Base-by-base conservation (phyloP, 495 filamentous ascomycete species). In the Xylaria castorea region DNA sequence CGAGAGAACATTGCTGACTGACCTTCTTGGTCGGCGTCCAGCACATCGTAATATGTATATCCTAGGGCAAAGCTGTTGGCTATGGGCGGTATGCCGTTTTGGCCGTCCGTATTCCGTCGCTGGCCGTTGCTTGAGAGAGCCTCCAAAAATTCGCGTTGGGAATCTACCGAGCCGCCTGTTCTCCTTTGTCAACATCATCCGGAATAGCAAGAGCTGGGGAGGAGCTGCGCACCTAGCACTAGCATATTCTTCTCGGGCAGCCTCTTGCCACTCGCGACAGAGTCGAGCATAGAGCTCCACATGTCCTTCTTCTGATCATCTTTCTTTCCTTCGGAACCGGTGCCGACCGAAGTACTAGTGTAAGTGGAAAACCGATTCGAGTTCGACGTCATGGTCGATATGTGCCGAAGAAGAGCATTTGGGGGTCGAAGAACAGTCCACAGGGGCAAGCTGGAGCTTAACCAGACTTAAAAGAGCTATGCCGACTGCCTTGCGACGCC, bases 1-100 rank as follows among this genome's bases (percentile, higher is more conserved):
- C 62, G 25, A 66, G 44, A 44, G 67, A 46, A 11, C 22, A 34
- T 44, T 53, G n/a, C 44, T 40, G 20, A 74, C 77, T 73, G 79
- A 94, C 93, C 93, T 89, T 98, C 95, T 76, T 97, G 94, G 79
- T 98, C 95, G 68, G 94, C 92, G 84, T 98, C 95, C 40, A 97
- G 84, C 51, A 98, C 94, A 83, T 98, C 94, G 78, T 94, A 92
- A 80, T 97, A 98, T 63, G 95, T 97, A 81, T 98, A 98, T 61
- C 95, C 95, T 67, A 98, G 82, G 14, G 95, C 95, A 80, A 97
- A 97, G 71, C 92, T 91, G 78, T 98, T 98, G 55, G 95, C 95
- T 76, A 97, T 88, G 46, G 94, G 93, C 2, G 94, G 92, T 72
- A 88, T 85, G 66, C 86, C 90, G n/a, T 85, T 87, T 68, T 88